These are phyloP conservation scores for Hymenoscyphus infarciens DNA, from an alignment of 2,329 filamentous ascomycete genomes.

Conservation along the genomic window DNA sequence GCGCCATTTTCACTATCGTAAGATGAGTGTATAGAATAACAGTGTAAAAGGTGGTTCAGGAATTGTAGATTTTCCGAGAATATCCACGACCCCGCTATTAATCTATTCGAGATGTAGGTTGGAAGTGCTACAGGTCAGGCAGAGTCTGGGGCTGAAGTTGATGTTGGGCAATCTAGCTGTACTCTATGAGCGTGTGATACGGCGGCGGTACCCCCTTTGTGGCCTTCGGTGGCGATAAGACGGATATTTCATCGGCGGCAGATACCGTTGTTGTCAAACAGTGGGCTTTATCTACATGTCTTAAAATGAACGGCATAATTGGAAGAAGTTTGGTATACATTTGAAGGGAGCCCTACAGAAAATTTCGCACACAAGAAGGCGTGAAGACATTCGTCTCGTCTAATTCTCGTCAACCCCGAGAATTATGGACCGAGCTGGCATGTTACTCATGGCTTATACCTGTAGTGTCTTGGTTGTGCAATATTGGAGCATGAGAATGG, in stretches of 20 bases:
- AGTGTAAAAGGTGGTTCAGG: background rate
- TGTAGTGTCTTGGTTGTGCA: background rate
- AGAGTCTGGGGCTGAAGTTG: background rate
- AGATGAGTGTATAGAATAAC: background rate
- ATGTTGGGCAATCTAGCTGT: background rate
- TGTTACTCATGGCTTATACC: background rate
- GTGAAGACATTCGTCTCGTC: background rate
- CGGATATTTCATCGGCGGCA: background rate
- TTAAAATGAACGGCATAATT: background rate
- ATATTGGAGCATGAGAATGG: background rate
- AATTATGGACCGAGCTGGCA: background rate
- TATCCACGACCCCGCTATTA: background rate
- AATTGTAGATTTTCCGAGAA: background rate
- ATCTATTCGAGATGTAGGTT: background rate
- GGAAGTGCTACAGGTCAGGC: background rate
- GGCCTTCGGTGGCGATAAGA: background rate
- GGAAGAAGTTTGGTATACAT: background rate
- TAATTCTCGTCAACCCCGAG: background rate
- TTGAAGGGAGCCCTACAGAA: background rate
- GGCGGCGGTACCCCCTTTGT: background rate
- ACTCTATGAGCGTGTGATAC: background rate
- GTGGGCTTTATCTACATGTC: background rate
- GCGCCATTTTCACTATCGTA: constrained; percentile 3
- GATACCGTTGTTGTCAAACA: background rate
- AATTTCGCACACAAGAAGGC: background rate